Percentiles rank a stretch among this genome's conserved stretches.
phyloP scores from a whole-genome alignment of 2,329 filamentous ascomycete genomes.

The Exophiala alcalophila region DNA sequence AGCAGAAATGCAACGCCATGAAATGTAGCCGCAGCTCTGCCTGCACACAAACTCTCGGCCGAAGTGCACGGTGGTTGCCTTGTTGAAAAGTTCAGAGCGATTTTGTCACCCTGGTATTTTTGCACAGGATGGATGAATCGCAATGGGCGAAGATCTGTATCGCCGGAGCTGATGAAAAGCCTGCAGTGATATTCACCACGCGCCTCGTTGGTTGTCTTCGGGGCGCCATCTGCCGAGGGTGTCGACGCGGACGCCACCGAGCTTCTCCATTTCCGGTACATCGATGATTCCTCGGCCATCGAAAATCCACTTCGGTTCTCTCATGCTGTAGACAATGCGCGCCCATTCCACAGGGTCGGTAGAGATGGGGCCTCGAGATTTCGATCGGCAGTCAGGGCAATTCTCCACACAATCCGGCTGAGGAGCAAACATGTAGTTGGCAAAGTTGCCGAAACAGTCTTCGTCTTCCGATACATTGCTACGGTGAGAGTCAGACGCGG shows the following conservation, averaged over 20 bases:
- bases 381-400: slow-evolving; percentile 29
- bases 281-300: slow-evolving; percentile 45
- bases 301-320: slow-evolving; percentile 50
- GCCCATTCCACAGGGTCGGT: slow-evolving; percentile 45
- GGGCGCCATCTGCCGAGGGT: slow-evolving; percentile 31
- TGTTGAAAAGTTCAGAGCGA: no score
- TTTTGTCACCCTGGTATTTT: no score
- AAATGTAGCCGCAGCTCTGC: no score
- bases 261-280: slow-evolving; percentile 34
- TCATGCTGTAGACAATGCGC: slow-evolving; percentile 45
- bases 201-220: slow-evolving; percentile 14
- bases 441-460: slow-evolving; percentile 10
- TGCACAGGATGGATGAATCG: no score
- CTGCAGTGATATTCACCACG: no score
- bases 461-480: slow-evolving; percentile 6
- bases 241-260: slow-evolving; percentile 40
- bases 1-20: no score
- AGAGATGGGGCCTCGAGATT: slow-evolving; percentile 17
- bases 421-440: slow-evolving; percentile 5
- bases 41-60: no score
- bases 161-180: no score
- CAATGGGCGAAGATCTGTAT: no score
- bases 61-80: no score
- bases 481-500: neutral
- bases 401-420: slow-evolving; percentile 20